These are phyloP conservation scores for Colletotrichum eremochloae DNA, from an alignment of 2,329 filamentous ascomycete species.

Conservation along the genomic window DNA sequence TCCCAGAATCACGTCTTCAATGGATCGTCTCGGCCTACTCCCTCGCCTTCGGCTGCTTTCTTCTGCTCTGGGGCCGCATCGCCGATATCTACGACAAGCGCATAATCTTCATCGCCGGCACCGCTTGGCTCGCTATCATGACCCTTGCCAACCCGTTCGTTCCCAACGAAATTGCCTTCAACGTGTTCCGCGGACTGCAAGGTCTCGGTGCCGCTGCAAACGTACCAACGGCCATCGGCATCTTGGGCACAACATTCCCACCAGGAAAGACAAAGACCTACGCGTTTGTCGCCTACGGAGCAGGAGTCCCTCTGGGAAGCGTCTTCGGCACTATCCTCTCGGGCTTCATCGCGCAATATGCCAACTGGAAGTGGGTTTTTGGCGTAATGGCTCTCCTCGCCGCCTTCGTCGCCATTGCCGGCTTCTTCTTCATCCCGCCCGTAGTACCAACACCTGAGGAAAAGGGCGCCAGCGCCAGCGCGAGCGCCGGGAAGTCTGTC, in stretches of 20 bases:
- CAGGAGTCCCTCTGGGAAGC: conserved; percentile 74
- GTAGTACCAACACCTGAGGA: conserved; percentile 53
- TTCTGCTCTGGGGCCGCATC: conserved; percentile 76
- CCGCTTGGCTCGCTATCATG: conserved; percentile 71
- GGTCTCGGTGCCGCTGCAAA: conserved; percentile 78
- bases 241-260: conserved; percentile 75
- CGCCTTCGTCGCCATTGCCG: conserved; percentile 67
- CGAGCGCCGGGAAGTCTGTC: conserved; percentile 60
- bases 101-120: conserved; percentile 74
- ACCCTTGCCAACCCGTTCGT: conserved; percentile 74
- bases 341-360: conserved; percentile 73
- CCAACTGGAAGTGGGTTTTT: conserved; percentile 77
- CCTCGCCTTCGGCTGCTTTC: conserved; percentile 76
- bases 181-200: conserved; percentile 75
- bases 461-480: conserved; percentile 51
- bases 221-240: conserved; percentile 78
- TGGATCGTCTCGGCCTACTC: conserved; percentile 77
- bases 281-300: conserved; percentile 74
- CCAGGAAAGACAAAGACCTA: conserved; percentile 79
- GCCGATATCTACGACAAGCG: conserved; percentile 77
- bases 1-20: conserved; percentile 71
- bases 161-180: conserved; percentile 75
- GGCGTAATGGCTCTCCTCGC: conserved; percentile 73
- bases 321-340: conserved; percentile 75
- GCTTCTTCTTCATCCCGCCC: conserved; percentile 71